Conservation (phyloP, 345 rosid genomes). For the Citrus australasica region DNA sequence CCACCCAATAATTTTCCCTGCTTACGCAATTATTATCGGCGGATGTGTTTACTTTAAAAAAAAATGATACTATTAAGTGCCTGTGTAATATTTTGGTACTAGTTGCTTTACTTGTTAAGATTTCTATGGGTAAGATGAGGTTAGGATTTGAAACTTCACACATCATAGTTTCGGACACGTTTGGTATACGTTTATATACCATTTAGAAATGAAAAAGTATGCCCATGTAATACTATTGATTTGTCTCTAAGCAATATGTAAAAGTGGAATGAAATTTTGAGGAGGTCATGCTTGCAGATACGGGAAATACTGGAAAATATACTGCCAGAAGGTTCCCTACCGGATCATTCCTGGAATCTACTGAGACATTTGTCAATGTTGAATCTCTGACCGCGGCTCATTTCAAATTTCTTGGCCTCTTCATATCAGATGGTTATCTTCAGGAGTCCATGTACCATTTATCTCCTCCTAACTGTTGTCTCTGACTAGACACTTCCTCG, state of each 20-base stretch:
- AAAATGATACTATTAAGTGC: background rate
- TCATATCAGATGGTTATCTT: background rate
- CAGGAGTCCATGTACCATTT: background rate
- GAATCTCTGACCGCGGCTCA: background rate
- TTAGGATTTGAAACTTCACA: background rate
- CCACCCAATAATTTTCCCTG: background rate
- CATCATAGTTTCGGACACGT: constrained; percentile 17
- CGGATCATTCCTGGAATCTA: constrained; percentile 78
- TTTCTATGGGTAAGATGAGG: background rate
- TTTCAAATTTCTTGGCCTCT: constrained; percentile 32
- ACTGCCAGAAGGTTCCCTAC: constrained; percentile 76
- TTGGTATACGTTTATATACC: background rate
- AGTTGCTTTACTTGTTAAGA: too few relatives aligned
- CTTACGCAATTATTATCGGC: background rate
- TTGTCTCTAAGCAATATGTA: constrained; percentile 13
- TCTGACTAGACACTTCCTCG: background rate
- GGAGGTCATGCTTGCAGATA: constrained; percentile 45
- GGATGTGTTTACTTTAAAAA: constrained; percentile 18
- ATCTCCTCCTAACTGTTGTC: background rate
- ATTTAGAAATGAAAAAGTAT: background rate
- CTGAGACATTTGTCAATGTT: constrained; percentile 26
- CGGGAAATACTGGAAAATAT: constrained; percentile 83
- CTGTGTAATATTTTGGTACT: too few relatives aligned
- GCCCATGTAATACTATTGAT: background rate
- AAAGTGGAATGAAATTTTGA: background rate